phyloP scores from a whole-genome alignment of 2,329 filamentous ascomycete species.

The Sclerotinia borealis region DNA sequence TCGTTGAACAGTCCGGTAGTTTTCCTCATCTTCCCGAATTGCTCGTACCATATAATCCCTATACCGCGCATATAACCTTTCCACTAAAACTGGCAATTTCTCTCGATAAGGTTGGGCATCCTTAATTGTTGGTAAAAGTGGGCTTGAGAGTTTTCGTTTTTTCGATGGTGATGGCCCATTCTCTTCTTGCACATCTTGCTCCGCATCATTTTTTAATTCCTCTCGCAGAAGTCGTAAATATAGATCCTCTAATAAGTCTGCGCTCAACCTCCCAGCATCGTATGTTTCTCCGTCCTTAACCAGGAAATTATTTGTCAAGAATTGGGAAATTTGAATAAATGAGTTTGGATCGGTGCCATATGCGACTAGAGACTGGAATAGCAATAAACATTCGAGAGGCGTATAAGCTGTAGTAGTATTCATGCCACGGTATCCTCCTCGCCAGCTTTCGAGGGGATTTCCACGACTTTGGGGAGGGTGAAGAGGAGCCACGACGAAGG shows the following conservation, averaged over 20 bases:
- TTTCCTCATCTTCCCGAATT: slow-evolving; percentile 69
- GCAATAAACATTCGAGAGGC: slow-evolving; percentile 75
- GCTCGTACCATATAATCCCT: slow-evolving; percentile 61
- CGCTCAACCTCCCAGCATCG: slow-evolving; percentile 66
- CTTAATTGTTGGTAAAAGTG: slow-evolving; percentile 56
- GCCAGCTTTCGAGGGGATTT: slow-evolving; percentile 50
- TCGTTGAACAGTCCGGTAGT: slow-evolving; percentile 54
- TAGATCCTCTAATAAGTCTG: slow-evolving; percentile 71
- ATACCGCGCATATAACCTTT: slow-evolving; percentile 70
- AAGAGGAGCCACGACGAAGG: slow-evolving; percentile 46
- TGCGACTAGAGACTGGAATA: slow-evolving; percentile 72
- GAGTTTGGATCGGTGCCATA: slow-evolving; percentile 66
- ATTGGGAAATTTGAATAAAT: slow-evolving; percentile 59
- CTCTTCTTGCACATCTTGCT: slow-evolving; percentile 39
- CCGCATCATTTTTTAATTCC: slow-evolving; percentile 49
- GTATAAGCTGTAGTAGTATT: slow-evolving; percentile 62
- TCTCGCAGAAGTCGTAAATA: slow-evolving; percentile 73
- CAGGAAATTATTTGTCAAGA: slow-evolving; percentile 67
- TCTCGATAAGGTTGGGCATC: slow-evolving; percentile 60
- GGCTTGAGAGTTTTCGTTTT: slow-evolving; percentile 69
- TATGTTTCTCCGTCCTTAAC: slow-evolving; percentile 65
- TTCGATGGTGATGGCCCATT: slow-evolving; percentile 49
- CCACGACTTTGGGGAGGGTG: slow-evolving; percentile 47
- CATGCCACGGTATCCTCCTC: slow-evolving; percentile 51
- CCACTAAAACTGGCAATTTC: slow-evolving; percentile 63